These are phyloP conservation scores for Teratosphaeria zuluensis DNA, from an alignment of 2,329 filamentous ascomycete genomes.

Conservation along the genomic window DNA sequence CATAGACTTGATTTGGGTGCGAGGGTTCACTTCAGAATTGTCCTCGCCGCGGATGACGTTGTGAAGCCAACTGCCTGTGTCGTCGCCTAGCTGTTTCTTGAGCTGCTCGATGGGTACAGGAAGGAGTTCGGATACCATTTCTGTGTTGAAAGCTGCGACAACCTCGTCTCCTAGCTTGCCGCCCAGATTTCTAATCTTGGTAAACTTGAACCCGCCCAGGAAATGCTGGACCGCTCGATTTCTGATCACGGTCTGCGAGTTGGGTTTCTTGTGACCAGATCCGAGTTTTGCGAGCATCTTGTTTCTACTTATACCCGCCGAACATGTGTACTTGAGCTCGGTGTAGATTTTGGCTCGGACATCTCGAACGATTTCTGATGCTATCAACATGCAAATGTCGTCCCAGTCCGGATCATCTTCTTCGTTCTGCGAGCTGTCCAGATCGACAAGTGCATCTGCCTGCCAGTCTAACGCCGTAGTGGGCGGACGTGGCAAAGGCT, in stretches of 20 bases:
- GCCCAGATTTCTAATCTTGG: slow-evolving; percentile 88
- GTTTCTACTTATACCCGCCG: slow-evolving; percentile 77
- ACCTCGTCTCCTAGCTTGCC: slow-evolving; percentile 89
- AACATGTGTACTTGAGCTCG: slow-evolving; percentile 78
- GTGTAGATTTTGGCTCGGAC: slow-evolving; percentile 52
- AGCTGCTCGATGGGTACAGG: slow-evolving; percentile 63
- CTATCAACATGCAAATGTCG: slow-evolving; percentile 77
- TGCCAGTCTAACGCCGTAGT: slow-evolving; percentile 72
- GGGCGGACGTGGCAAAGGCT: slow-evolving; percentile 62
- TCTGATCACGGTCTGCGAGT: slow-evolving; percentile 86
- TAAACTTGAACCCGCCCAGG: slow-evolving; percentile 77
- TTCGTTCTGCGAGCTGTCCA: slow-evolving; percentile 64
- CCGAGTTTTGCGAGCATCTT: slow-evolving; percentile 95
- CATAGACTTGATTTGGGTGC: slow-evolving; percentile 96
- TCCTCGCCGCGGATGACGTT: slow-evolving; percentile 79
- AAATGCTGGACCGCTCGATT: slow-evolving; percentile 74
- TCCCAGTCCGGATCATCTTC: slow-evolving; percentile 89
- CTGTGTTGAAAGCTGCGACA: slow-evolving; percentile 69
- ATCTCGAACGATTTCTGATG: slow-evolving; percentile 75
- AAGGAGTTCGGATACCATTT: slow-evolving; percentile 66
- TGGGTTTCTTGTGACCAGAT: slow-evolving; percentile 84
- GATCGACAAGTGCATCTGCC: slow-evolving; percentile 69
- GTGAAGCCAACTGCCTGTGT: slow-evolving; percentile 79
- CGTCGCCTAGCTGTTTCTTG: slow-evolving; percentile 68
- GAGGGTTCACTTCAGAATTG: slow-evolving; percentile 74